These are phyloP conservation scores for Rhodamnia argentea DNA, from an alignment of 345 rosid genomes.

Conservation along the genomic window DNA sequence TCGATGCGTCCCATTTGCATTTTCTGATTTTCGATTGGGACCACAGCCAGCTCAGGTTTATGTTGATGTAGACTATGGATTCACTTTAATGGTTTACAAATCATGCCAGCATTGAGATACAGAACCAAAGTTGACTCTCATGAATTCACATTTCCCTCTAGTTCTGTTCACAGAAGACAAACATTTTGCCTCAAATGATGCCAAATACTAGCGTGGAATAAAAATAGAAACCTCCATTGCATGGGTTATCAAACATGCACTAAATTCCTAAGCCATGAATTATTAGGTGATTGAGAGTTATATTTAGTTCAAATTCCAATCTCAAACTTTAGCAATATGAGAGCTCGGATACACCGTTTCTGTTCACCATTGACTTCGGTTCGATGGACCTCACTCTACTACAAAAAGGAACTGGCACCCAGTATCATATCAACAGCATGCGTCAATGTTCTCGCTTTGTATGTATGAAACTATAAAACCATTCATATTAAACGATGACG, in stretches of 20 bases:
- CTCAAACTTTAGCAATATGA: not conserved
- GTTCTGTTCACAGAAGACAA: not conserved
- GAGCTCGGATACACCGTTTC: not conserved
- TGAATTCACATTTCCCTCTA: not conserved
- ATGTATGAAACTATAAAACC: not conserved
- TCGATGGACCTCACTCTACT: not conserved
- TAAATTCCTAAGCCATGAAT: not conserved
- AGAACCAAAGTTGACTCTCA: not conserved
- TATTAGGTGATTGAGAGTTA: not conserved
- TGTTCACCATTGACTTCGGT: not conserved
- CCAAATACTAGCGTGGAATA: not conserved
- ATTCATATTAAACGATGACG: not conserved
- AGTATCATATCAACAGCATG: not conserved
- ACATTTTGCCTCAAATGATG: not conserved
- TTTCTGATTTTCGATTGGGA: not conserved
- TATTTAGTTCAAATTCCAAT: not conserved
- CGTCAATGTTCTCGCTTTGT: not conserved
- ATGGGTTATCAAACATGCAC: not conserved
- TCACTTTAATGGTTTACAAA: not conserved
- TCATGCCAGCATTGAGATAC: not conserved
- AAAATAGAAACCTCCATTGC: not conserved
- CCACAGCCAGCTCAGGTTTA: not conserved
- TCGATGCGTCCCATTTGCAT: not conserved
- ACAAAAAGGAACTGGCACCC: not conserved
- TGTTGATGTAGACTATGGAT: not conserved